Base-by-base conservation (phyloP, 176 grass and related monocot genomes). In the Tillandsia leiboldiana region DNA sequence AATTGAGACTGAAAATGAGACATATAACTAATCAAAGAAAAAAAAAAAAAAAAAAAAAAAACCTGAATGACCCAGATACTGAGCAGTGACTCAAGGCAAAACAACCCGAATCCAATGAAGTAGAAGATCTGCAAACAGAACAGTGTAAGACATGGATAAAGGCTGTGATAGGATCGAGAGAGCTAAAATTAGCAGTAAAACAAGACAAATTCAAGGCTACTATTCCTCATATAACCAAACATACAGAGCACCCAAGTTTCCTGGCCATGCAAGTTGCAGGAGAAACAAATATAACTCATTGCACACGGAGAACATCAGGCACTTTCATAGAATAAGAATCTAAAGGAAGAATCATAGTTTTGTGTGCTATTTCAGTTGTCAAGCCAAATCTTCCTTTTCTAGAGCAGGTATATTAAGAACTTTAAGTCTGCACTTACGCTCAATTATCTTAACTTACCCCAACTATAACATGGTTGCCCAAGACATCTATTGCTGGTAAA, bases 21-120 rank as follows among this genome's bases (percentile, higher is more conserved):
- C 3, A 26, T 53, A 48, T 49, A 65, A 26, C 57, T 63, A 72
- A 72, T 18, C 15, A 63, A 12, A 52, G 48, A 11, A 63, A 10
- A 64, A 84, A 69, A 27, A 72, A 11, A 63, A 10, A 64, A 84
- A 69, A 27, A 72, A 75, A 72, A 72, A 27, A 72, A 75, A 72
- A 99, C 95, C 90, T 99, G 87, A 79, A 99, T 82, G 79, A 99
- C 95, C 95, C 90, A 99, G 67, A 99, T 76, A 79, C 95, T 99
- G 61, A 94, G 77, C 72, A 94, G 82, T 20, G 90, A 88, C 73
- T 99, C 87, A 0, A 99, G 50, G 63, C 90, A 92, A 77, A 99
- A 99, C 51, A 99, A 70, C 47, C 84, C 95, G 53, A 99, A 99
- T 63, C 95, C 95, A 86, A 99, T 65, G 58, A 99, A 94, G 67